Percentiles rank a stretch among this genome's conserved stretches.
These are phyloP conservation scores for Stentor roeselii DNA, from an alignment of 73 alveolate genomes.

Conservation along the genomic window DNA sequence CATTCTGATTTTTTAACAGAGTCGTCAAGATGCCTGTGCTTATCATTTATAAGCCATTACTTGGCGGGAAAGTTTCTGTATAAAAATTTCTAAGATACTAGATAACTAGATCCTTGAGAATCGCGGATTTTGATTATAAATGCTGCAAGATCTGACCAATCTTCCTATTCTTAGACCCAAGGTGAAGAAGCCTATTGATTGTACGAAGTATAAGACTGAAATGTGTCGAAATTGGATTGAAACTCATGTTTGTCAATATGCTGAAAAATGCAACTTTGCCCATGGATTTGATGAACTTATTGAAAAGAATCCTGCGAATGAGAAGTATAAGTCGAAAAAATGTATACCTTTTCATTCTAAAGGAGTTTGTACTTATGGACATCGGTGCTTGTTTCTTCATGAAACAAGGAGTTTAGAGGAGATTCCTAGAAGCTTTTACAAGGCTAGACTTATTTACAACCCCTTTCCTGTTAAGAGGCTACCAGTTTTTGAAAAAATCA, in stretches of 20 bases:
- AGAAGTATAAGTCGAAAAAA: slow-evolving; percentile 74
- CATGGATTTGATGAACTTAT: slow-evolving; percentile 88
- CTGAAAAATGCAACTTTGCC: slow-evolving; percentile 88
- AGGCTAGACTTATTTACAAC: neutral
- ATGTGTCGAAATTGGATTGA: slow-evolving; percentile 92
- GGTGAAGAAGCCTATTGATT: slow-evolving; percentile 23
- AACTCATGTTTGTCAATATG: slow-evolving; percentile 75
- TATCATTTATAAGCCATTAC: too few species aligned
- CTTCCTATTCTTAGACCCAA: neutral
- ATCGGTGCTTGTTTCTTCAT: slow-evolving; percentile 82
- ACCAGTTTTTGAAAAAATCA: slow-evolving; percentile 13
- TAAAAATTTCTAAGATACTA: too few species aligned
- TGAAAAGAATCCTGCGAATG: slow-evolving; percentile 56
- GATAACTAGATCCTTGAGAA: too few species aligned
- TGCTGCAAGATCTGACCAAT: slow-evolving; percentile 1
- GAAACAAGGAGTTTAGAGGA: slow-evolving; percentile 38
- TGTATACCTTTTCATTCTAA: slow-evolving; percentile 74
- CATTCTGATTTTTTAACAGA: too few species aligned
- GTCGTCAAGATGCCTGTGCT: too few species aligned
- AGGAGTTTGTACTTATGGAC: slow-evolving; percentile 86
- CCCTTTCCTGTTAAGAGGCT: neutral
- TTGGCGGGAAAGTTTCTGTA: too few species aligned
- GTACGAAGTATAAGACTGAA: slow-evolving; percentile 85
- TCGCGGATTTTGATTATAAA: neutral
- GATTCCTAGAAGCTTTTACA: slow-evolving; percentile 22